Evolutionary conservation across 202 grass and related monocot species (phyloP).

Genomic region (Panicum virgatum): DNA sequence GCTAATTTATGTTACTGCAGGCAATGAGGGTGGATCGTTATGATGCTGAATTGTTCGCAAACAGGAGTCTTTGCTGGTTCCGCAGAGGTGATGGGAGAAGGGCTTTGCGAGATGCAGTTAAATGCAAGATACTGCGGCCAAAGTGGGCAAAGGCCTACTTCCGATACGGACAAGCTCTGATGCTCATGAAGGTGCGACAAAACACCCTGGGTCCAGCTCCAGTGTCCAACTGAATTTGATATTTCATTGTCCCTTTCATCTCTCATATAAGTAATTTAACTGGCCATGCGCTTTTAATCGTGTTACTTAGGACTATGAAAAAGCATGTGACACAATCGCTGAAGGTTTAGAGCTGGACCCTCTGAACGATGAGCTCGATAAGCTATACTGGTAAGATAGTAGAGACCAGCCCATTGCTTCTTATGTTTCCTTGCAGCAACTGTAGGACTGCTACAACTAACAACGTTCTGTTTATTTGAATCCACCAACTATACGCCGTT

Average conservation of each 20-base stretch:
- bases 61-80: conserved; percentile 39
- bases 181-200: conserved; percentile 37
- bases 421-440: neutral
- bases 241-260: neutral
- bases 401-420: neutral
- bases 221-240: neutral
- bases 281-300: neutral
- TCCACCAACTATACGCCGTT: neutral
- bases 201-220: neutral
- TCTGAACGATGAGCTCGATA: neutral
- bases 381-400: conserved; percentile 23
- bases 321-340: neutral
- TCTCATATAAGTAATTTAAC: neutral
- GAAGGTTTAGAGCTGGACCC: conserved; percentile 24
- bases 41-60: conserved; percentile 12
- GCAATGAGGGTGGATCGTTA: conserved; percentile 27
- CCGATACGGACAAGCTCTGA: neutral
- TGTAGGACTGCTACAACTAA: neutral
- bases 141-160: conserved; percentile 28
- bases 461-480: neutral
- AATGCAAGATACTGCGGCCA: neutral
- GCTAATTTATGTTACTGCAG: neutral
- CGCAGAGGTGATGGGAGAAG: conserved; percentile 28
- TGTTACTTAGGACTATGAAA: conserved; percentile 11
- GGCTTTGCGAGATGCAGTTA: neutral